Base-by-base conservation (phyloP, 441 rosid genomes). In the Adansonia madagascariensis region DNA sequence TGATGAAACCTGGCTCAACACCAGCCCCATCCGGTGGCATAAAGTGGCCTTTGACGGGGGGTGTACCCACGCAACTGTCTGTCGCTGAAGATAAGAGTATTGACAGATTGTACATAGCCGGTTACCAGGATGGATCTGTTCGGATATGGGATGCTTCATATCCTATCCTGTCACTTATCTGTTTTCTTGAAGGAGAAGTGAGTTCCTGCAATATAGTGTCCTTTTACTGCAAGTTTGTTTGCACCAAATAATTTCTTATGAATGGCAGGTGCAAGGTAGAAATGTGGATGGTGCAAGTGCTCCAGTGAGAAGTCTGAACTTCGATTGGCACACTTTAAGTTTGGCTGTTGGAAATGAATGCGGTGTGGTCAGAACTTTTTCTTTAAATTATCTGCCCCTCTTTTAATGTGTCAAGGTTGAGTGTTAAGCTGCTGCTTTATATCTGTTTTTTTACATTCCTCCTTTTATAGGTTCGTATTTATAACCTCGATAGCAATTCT, bases 21-120 rank as follows among this genome's bases (percentile, higher is more conserved):
- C 70, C 75, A 68, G 64, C 72, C 49, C 55, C 62, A 59, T 71
- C 80, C 73, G 75, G 76, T 75, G 80, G 75, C 65, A 77, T 50
- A 17, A 82, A 85, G 79, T 85, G 92, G 91, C 94, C 92, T 68
- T 82, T 91, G 89, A 91, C 91, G 46, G 96, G 96, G 17, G 94
- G 96, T 35, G 85, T 90, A 35, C 89, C 89, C 60, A 79, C 82
- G 77, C 83, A 84, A 22, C 67, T 80, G 60, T 81, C 88, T 60
- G 66, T 83, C 31, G 56, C 78, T 24, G 79, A 85, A 77, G 77
- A 82, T 22, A 76, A 75, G 71, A 78, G 74, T 44, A 76, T 89
- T 73, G 87, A 88, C 59, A 83, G 82, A 79, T 71, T 90, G 71
- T 91, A 89, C 65, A 72, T 91, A 64, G 92, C 88, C 73, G 96